phyloP scores from a whole-genome alignment of 345 rosid genomes.

The Cardamine resedifolia region DNA sequence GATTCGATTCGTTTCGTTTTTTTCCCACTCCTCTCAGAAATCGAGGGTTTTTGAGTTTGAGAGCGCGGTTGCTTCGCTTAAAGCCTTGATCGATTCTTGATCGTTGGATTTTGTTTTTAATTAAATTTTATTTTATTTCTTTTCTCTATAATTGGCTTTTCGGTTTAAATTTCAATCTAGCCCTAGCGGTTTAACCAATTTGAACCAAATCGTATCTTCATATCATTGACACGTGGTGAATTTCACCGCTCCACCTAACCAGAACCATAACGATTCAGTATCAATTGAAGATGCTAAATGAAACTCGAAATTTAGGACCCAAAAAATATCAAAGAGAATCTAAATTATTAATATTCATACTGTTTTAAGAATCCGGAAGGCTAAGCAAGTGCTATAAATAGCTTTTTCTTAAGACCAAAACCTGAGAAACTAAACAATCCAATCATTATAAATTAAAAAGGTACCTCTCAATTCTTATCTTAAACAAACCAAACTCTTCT shows the following conservation, averaged over 20 bases:
- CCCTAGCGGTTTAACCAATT: background rate
- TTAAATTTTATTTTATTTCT: background rate
- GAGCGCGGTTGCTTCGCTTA: constrained; percentile 24
- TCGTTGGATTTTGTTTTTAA: constrained; percentile 17
- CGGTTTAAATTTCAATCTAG: background rate
- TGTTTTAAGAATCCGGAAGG: constrained; percentile 6
- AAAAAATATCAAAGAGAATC: background rate
- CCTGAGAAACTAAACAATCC: constrained; percentile 22
- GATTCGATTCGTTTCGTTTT: constrained; percentile 8
- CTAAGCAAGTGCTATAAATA: background rate
- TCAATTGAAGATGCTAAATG: background rate
- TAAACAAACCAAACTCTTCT: constrained; percentile 18
- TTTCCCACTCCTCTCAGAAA: constrained; percentile 2
- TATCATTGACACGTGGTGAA: background rate
- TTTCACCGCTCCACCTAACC: background rate
- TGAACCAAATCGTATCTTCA: background rate
- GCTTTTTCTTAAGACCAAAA: constrained; percentile 1
- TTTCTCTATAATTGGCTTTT: background rate
- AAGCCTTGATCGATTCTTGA: constrained; percentile 13
- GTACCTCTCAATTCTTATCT: constrained; percentile 10
- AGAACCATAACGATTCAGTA: background rate
- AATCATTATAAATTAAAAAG: background rate
- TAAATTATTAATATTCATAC: background rate
- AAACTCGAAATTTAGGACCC: background rate
- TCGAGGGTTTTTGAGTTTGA: constrained; percentile 36